Percentiles rank a stretch among this genome's conserved stretches.
Evolutionary conservation across 345 rosid species (phyloP).

Genomic region (Arabis hirsuta): DNA sequence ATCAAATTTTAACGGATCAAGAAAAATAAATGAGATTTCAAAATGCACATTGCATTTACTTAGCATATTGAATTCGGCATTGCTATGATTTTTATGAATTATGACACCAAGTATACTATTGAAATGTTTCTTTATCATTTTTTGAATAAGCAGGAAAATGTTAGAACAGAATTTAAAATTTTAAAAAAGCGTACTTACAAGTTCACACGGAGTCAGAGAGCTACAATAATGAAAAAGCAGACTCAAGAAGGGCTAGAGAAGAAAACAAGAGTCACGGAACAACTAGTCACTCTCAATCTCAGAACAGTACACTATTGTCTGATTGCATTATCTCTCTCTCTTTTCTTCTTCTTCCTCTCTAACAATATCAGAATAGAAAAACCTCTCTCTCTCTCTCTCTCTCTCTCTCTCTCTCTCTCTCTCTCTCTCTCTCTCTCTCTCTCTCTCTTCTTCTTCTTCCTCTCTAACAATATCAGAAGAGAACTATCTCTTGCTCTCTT

Average conservation of each 20-base stretch:
- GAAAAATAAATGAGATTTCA: no score
- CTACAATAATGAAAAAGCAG: slow-evolving; percentile 44
- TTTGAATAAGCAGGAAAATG: neutral
- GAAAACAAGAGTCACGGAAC: slow-evolving; percentile 48
- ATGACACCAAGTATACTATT: no score
- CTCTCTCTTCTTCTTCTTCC: slow-evolving; percentile 9
- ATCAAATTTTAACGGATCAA: no score
- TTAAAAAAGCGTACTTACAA: slow-evolving; percentile 4
- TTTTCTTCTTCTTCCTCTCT: slow-evolving; percentile 13
- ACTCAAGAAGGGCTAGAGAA: slow-evolving; percentile 40
- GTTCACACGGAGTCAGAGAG: slow-evolving; percentile 27
- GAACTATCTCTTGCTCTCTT: neutral
- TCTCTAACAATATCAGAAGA: slow-evolving; percentile 12
- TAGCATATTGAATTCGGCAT: no score
- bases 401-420: slow-evolving; percentile 3
- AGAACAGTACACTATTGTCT: slow-evolving; percentile 32
- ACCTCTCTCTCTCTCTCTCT: neutral
- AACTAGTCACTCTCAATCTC: slow-evolving; percentile 39
- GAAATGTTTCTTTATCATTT: no score
- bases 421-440: slow-evolving; percentile 2
- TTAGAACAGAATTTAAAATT: neutral
- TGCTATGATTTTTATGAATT: no score
- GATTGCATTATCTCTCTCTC: slow-evolving; percentile 1
- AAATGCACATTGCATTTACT: no score
- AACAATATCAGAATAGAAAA: slow-evolving; percentile 2